phyloP scores from a whole-genome alignment of 2,329 filamentous ascomycete species.

The Alternaria metachromatica region DNA sequence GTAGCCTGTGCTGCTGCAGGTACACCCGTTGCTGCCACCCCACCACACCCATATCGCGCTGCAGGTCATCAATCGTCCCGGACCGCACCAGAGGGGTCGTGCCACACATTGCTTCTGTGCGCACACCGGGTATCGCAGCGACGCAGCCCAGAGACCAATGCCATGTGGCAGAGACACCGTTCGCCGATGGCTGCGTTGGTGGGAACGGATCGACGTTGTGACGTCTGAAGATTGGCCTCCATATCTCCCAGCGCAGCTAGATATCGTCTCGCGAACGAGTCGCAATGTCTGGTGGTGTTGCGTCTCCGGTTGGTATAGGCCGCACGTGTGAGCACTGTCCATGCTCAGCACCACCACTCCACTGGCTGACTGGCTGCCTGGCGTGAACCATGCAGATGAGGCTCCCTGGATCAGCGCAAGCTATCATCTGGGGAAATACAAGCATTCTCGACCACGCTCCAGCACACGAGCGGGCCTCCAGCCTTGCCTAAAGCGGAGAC shows the following conservation, averaged over 20 bases:
- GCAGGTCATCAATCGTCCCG: conserved; percentile 23
- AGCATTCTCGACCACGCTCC: conserved; percentile 32
- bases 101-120: conserved; percentile 6
- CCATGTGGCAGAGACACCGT: background rate
- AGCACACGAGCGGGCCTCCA: conserved; percentile 26
- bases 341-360: conserved; percentile 12
- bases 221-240: background rate
- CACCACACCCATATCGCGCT: conserved; percentile 20
- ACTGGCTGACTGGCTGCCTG: background rate
- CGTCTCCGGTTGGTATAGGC: background rate
- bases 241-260: background rate
- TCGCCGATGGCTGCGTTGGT: background rate
- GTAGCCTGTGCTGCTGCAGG: conserved; percentile 41
- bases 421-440: conserved; percentile 31
- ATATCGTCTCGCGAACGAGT: background rate
- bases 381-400: conserved; percentile 7
- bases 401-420: conserved; percentile 29
- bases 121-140: conserved; percentile 1
- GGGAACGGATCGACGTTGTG: background rate
- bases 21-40: conserved; percentile 34
- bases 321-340: conserved; percentile 7
- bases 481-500: conserved; percentile 35
- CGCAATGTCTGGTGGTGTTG: background rate
- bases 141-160: background rate
- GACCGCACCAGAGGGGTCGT: conserved; percentile 12